Evolutionary conservation across 345 rosid genomes (phyloP).

Genomic region (Stellera chamaejasme): DNA sequence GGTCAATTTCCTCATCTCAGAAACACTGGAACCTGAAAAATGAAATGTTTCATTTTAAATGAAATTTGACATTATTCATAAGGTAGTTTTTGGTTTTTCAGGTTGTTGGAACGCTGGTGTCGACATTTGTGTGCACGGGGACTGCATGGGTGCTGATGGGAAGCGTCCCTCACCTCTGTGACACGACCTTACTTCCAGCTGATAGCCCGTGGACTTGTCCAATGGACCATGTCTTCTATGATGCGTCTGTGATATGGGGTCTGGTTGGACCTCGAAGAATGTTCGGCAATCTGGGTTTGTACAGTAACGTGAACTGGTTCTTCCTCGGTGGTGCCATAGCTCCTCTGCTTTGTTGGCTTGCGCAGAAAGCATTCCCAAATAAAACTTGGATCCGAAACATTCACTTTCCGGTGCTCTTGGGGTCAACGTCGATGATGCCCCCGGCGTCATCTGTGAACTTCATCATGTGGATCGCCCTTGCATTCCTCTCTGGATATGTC

Average conservation of each 20-base stretch:
- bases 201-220: slow-evolving; percentile 82
- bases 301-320: slow-evolving; percentile 58
- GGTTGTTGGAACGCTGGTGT: slow-evolving; percentile 57
- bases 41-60: neutral
- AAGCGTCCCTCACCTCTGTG: slow-evolving; percentile 56
- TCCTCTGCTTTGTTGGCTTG: slow-evolving; percentile 57
- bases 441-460: slow-evolving; percentile 69
- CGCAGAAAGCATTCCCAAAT: slow-evolving; percentile 51
- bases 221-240: slow-evolving; percentile 53
- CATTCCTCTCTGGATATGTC: slow-evolving; percentile 46
- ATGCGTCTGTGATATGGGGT: slow-evolving; percentile 85
- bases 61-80: neutral
- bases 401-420: slow-evolving; percentile 62
- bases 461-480: slow-evolving; percentile 58
- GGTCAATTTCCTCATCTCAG: slow-evolving; percentile 18
- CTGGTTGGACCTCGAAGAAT: slow-evolving; percentile 76
- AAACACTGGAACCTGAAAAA: neutral
- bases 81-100: slow-evolving; percentile 11
- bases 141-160: slow-evolving; percentile 94
- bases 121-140: slow-evolving; percentile 38
- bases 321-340: slow-evolving; percentile 58
- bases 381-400: slow-evolving; percentile 47
- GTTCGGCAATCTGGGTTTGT: slow-evolving; percentile 65
- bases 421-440: slow-evolving; percentile 65
- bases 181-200: slow-evolving; percentile 33